Evolutionary conservation across 768 basidiomycete genomes (phyloP), one percentile per base, ranked within the genome.

Genomic region (Tricholoma terreum): DNA sequence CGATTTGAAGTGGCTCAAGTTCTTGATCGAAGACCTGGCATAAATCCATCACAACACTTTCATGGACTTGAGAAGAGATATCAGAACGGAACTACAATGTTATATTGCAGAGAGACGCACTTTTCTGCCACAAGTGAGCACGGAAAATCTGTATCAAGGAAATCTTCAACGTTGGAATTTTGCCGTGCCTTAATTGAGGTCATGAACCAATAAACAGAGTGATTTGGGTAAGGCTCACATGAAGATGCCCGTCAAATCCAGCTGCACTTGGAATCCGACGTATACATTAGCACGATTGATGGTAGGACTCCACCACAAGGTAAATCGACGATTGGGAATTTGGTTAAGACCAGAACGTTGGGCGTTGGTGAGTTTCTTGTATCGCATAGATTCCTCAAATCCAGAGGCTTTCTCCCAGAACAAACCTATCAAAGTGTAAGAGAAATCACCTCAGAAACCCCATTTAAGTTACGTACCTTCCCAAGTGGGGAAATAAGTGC

Each of bases 21-120:
- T 99, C 97, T 74, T 98, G 95, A 75, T 99, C 97, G 66, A 99
- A 97, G 19, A 98, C 96, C 82, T 98, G 96, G 77, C 95, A 97
- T 84, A 94, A 68, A 78, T 94, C 92, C 90, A 94, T 93, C 60
- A 94, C 91, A 35, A 94, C 92, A 68, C 89, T 92, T 71, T 92
- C 90, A 69, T 93, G 91, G 67, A 92, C 90, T 91, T 51, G 3
- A 46, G n/a, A 45, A 54, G 6, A 59, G 40, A 59, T 24, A 35
- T 51, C 15, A 61, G 11, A 57, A 58, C 24, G 45, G 55, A 1
- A 33, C 58, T 21, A 52, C 48, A 48, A 61, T 62, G 17, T 60
- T 67, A 67, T 67, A 66, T 64, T 50, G 65, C 43, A 67, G 63
- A 19, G 59, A 55, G 61, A 84, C 89, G 72, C 71, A 87, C 95